Conservation (phyloP, 169 alveolate genomes). For the Eimeria praecox region DNA sequence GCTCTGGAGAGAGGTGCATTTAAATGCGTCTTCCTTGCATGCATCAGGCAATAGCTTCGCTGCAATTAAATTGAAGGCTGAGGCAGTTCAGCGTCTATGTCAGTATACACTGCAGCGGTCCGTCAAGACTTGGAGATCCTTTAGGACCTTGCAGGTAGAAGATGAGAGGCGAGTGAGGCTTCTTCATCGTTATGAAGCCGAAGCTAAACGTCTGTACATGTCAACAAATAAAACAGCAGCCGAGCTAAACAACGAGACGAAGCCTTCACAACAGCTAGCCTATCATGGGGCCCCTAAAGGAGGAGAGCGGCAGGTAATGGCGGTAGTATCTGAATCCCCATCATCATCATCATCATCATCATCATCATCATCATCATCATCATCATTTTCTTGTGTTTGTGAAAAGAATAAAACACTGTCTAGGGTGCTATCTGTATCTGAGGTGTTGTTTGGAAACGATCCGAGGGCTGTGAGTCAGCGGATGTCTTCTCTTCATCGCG, state of each 20-base stretch:
- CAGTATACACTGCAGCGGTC: slow-evolving; percentile 45
- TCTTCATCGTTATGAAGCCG: not conserved
- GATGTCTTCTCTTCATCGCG: not conserved
- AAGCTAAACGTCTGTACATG: not conserved
- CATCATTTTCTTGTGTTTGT: not conserved
- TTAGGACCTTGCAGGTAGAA: not conserved
- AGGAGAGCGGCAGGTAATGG: not conserved
- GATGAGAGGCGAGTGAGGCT: slow-evolving; percentile 41
- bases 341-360: not conserved
- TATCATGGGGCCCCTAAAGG: not conserved
- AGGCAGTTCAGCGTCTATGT: not conserved
- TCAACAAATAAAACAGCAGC: not conserved
- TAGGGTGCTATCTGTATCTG: not conserved
- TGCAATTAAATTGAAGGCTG: not conserved
- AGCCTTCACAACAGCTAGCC: not conserved
- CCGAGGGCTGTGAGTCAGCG: not conserved
- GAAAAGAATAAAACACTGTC: not conserved
- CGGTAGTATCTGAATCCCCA: no score
- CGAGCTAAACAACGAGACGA: not conserved
- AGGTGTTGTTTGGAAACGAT: not conserved
- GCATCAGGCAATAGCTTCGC: not conserved
- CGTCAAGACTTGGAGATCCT: not conserved
- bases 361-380: not conserved
- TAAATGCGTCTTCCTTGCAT: not conserved
- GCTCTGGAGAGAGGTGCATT: not conserved